phyloP scores from a whole-genome alignment of 2,329 filamentous ascomycete species.

The Parastagonospora nodorum region DNA sequence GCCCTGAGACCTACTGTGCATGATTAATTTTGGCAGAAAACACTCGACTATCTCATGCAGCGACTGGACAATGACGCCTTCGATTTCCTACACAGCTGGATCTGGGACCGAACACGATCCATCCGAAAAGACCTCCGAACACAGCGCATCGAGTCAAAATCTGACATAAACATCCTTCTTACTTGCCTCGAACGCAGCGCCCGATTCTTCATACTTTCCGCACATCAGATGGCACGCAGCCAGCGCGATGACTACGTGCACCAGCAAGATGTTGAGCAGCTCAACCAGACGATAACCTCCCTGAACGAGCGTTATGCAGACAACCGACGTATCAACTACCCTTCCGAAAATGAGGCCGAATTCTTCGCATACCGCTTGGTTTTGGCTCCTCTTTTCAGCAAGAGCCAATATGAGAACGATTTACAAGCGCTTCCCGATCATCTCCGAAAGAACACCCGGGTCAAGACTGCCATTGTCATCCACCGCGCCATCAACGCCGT shows the following conservation, averaged over 20 bases:
- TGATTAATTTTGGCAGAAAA: conserved; percentile 36
- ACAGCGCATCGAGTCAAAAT: conserved; percentile 60
- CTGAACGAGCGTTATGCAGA: conserved; percentile 57
- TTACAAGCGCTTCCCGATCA: conserved; percentile 61
- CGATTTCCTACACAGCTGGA: conserved; percentile 61
- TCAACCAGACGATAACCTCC: conserved; percentile 66
- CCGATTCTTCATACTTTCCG: conserved; percentile 66
- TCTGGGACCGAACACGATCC: conserved; percentile 69
- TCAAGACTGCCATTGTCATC: conserved; percentile 62
- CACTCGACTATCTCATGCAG: conserved; percentile 51
- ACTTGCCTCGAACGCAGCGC: conserved; percentile 67
- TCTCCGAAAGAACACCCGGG: conserved; percentile 56
- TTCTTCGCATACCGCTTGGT: conserved; percentile 66
- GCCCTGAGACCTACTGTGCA: conserved; percentile 13
- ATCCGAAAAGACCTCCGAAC: conserved; percentile 70
- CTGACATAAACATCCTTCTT: conserved; percentile 62
- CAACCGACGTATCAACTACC: conserved; percentile 50
- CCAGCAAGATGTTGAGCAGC: conserved; percentile 67
- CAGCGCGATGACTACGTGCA: conserved; percentile 55
- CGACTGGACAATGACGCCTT: conserved; percentile 57
- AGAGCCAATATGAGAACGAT: conserved; percentile 59
- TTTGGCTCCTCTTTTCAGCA: conserved; percentile 51
- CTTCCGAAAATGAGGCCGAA: conserved; percentile 65
- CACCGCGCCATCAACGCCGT: conserved; percentile 61
- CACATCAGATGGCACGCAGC: conserved; percentile 58